Evolutionary conservation across 2,329 filamentous ascomycete species (phyloP), one percentile per base, ranked within the genome.

Genomic region (Xylariaceae sp.): DNA sequence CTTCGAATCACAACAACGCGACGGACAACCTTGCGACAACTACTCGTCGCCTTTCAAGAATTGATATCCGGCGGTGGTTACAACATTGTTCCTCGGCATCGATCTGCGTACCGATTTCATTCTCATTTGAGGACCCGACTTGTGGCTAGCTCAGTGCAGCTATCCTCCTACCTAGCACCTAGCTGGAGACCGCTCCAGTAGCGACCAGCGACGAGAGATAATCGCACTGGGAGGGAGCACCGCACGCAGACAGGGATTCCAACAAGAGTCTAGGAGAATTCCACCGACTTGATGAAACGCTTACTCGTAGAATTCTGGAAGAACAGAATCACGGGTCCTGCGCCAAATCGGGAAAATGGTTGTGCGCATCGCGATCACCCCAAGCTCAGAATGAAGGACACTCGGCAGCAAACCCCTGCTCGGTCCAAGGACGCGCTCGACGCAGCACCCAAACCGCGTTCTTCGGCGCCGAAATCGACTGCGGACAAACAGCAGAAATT

Each of bases 301-400:
- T 53, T 30, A 42, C 8, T 13, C 37, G 44, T 50, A 30, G 23
- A 18, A 45, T 8, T 58, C 42, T 9, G 48, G 51, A 44, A 49
- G 49, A 30, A 5, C 9, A 23, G 17, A 13, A 45, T 44, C 23
- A 30, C 23, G 5, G 23, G 5, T 49, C 17, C 49, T 18, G 23
- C 30, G 13, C 23, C 42, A 4, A 47, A 44, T 35, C 23, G 23
- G 48, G 17, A 50, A 59, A 47, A 62, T 53, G 49, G n/a, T 37
- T 23, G 51, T 39, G 52, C 59, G 56, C 47, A 59, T 61, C 49
- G 55, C 39, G 13, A 18, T 18, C 17, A 18, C 23, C 47, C 50
- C 55, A 63, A 50, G 44, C 45, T 50, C 64, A 60, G 60, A 57
- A 63, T 44, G 53, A n/a, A 11, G 15, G 13, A 45, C 59, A 13